These are phyloP conservation scores for Paramecium primaurelia DNA, from an alignment of 73 alveolate genomes.

Conservation along the genomic window DNA sequence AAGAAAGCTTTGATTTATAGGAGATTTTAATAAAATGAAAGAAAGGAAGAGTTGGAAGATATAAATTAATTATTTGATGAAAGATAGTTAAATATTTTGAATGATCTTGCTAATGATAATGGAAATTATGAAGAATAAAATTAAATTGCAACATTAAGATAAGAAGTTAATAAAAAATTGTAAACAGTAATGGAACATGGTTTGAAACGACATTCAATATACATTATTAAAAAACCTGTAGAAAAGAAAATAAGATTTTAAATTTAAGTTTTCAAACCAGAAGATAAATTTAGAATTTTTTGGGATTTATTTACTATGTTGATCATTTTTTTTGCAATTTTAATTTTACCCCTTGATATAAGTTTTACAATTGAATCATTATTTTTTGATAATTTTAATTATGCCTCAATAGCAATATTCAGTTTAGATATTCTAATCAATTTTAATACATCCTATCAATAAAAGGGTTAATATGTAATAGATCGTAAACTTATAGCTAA, in stretches of 20 bases:
- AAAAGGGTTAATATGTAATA: background rate
- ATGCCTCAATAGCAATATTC: slow-evolving; percentile 5
- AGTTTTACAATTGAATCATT: background rate
- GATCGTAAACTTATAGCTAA: slow-evolving; percentile 17
- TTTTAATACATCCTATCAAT: background rate
- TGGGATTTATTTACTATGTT: slow-evolving; percentile 44
- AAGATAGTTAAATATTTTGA: slow-evolving; percentile 21
- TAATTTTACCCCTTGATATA: slow-evolving; percentile 11
- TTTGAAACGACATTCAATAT: background rate
- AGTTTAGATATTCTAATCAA: slow-evolving; percentile 8
- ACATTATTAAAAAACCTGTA: background rate
- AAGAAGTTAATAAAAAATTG: background rate
- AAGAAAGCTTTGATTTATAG: slow-evolving; percentile 3
- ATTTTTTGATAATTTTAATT: background rate
- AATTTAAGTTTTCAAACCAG: background rate
- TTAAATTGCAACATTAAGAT: background rate
- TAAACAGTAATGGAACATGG: background rate
- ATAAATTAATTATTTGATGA: slow-evolving; percentile 13
- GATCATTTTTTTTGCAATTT: slow-evolving; percentile 6
- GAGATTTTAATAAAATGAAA: background rate
- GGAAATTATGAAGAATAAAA: background rate
- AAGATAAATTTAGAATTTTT: slow-evolving; percentile 10
- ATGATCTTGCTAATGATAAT: slow-evolving; percentile 30
- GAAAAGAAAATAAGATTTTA: background rate
- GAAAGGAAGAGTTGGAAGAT: slow-evolving; percentile 25